Evolutionary conservation across 2,329 filamentous ascomycete genomes (phyloP).

Genomic region (Phialemonium atrogriseum): DNA sequence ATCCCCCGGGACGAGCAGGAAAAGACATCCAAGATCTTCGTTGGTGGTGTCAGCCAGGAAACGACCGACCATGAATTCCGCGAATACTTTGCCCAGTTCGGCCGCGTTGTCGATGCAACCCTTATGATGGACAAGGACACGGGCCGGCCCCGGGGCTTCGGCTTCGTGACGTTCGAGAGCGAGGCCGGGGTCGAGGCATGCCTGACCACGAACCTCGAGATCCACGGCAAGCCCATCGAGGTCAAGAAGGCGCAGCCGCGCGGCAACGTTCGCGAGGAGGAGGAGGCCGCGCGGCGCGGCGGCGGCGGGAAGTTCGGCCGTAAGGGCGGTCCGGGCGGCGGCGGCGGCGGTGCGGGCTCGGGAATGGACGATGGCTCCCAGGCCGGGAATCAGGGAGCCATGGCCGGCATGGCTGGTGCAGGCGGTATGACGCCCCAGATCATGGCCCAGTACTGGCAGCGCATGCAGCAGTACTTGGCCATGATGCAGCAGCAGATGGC

Average conservation of each 20-base stretch:
- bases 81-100: slow-evolving; percentile 94
- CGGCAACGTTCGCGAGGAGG: slow-evolving; percentile 88
- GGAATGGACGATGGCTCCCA: slow-evolving; percentile 24
- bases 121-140: slow-evolving; percentile 99
- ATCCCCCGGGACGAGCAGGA: slow-evolving; percentile 98
- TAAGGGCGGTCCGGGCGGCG: slow-evolving; percentile 15
- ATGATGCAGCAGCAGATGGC: slow-evolving; percentile 93
- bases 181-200: slow-evolving; percentile 92
- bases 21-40: slow-evolving; percentile 97
- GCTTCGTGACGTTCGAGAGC: slow-evolving; percentile 96
- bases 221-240: slow-evolving; percentile 92
- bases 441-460: slow-evolving; percentile 97
- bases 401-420: slow-evolving; percentile 20
- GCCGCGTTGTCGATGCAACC: slow-evolving; percentile 90
- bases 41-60: slow-evolving; percentile 94
- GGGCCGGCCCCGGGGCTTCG: slow-evolving; percentile 90
- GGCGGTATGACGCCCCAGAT: slow-evolving; percentile 84
- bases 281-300: slow-evolving; percentile 57
- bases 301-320: slow-evolving; percentile 46
- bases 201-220: slow-evolving; percentile 75
- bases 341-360: slow-evolving; percentile 23
- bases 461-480: slow-evolving; percentile 95
- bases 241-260: slow-evolving; percentile 96
- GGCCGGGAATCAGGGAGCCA: slow-evolving; percentile 21
- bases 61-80: slow-evolving; percentile 94